Conservation (phyloP, 2,329 filamentous ascomycete species). For the Cadophora luteo-olivacea region DNA sequence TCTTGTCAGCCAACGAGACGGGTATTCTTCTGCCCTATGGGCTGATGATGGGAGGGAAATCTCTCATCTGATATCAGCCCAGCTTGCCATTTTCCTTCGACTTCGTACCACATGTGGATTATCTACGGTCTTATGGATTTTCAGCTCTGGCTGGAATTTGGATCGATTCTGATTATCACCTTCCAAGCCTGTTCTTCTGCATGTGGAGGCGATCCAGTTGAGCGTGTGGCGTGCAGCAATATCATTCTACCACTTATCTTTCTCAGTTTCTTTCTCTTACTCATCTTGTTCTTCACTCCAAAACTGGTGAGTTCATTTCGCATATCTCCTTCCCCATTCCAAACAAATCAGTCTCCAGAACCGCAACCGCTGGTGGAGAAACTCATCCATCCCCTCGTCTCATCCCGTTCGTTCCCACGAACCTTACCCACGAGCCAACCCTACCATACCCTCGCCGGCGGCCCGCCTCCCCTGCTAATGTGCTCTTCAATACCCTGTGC, state of each 20-base stretch:
- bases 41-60: background rate
- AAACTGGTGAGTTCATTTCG: no score
- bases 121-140: background rate
- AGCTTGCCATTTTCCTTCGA: background rate
- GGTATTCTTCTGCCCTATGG: constrained; percentile 2
- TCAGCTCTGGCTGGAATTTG: background rate
- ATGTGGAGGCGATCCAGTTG: background rate
- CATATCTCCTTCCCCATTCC: background rate
- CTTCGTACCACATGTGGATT: background rate
- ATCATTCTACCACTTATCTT: background rate
- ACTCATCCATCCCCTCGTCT: background rate
- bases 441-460: background rate
- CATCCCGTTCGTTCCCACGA: background rate
- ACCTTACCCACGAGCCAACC: background rate
- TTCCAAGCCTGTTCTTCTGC: background rate
- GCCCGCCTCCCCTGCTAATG: constrained; percentile 3
- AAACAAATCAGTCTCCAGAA: background rate
- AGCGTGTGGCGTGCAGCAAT: background rate
- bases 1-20: background rate
- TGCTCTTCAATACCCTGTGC: background rate
- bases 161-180: background rate
- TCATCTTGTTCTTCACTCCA: no score
- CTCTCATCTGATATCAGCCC: constrained; percentile 1
- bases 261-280: no score
- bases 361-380: constrained; percentile 13